Base-by-base conservation (phyloP, 192 early-diverging fungal genomes). In the Gigaspora rosea region DNA sequence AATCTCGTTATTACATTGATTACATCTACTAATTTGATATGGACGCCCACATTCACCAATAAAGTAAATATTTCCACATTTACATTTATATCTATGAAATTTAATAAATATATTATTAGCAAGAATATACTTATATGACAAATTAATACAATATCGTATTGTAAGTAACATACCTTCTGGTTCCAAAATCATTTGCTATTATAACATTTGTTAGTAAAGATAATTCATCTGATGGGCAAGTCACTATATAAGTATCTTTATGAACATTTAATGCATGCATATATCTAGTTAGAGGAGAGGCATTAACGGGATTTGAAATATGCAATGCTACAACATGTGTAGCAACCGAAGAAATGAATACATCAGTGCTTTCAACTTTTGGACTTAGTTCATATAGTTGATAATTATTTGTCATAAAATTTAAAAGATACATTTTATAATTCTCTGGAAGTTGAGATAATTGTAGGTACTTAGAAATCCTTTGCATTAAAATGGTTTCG, bases 1-100 rank as follows among this genome's bases (percentile, higher is more conserved):
- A 75, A 73, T 64, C 15, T 16, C 52, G 22, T 63, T 71, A 6
- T 65, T 36, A 73, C 78, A 79, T 13, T 62, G 12, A 3, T 72
- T 72, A 13, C 78, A 79, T 75, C 4, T 47, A 18, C 49, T 27
- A 33, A 9, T 4, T 4, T 13, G n/a, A 20, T 41, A 20, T 20
- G 50, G 46, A n/a, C 9, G 11, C 33, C 71, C 78, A 75, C 78
- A 79, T 56, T 79, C 32, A 16, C 57, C 78, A 1, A 74, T 35
- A 11, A 79, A 16, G 5, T 79, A 79, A 33, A 51, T 27, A 62
- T 66, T 64, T 2, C 78, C 78, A 64, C 78, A 79, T 47, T 51
- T 4, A 64, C 78, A 79, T 67, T 75, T 15, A 75, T 79, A 74
- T 8, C 78, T 79, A 57, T n/a, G 12, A 63, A 20, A 41, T 41